These are phyloP conservation scores for Cystobasidiaceae sp. DNA, from an alignment of 1,284 basidiomycete genomes.

Conservation along the genomic window DNA sequence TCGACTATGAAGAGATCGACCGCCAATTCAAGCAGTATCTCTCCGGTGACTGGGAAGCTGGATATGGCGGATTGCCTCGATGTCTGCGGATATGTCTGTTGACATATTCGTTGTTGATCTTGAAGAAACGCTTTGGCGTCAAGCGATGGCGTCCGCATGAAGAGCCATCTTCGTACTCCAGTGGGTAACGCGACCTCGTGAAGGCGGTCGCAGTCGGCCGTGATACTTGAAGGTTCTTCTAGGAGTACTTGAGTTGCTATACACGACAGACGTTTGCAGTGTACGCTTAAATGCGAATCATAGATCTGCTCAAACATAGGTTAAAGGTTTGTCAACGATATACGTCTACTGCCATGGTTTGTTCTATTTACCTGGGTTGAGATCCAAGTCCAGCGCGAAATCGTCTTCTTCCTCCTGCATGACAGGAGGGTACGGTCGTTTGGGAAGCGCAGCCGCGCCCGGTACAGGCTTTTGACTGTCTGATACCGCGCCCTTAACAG, in stretches of 20 bases:
- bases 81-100: conserved; percentile 30
- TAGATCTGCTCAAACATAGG: neutral
- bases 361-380: conserved; percentile 40
- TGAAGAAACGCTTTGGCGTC: conserved; percentile 11
- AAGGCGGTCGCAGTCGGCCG: too few relatives aligned
- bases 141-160: conserved; percentile 10
- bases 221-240: too few relatives aligned
- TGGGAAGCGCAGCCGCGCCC: conserved; percentile 27
- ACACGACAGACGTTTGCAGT: too few relatives aligned
- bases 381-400: conserved; percentile 42
- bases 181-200: too few relatives aligned
- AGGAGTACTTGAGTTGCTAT: too few relatives aligned
- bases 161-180: too few relatives aligned
- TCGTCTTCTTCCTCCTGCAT: conserved; percentile 33
- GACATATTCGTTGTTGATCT: conserved; percentile 9
- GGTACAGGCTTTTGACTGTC: conserved; percentile 1
- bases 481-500: conserved; percentile 16
- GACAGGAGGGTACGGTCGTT: conserved; percentile 23
- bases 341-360: too few relatives aligned
- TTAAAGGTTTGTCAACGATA: neutral
- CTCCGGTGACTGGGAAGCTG: conserved; percentile 25
- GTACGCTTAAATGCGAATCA: too few relatives aligned
- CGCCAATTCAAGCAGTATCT: conserved; percentile 36
- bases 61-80: conserved; percentile 25
- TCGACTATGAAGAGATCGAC: conserved; percentile 35